A percentile compares a stretch with the other conserved stretches of the same genome.
Conservation (phyloP, 495 filamentous ascomycete species). For the Penicilliopsis zonata region DNA sequence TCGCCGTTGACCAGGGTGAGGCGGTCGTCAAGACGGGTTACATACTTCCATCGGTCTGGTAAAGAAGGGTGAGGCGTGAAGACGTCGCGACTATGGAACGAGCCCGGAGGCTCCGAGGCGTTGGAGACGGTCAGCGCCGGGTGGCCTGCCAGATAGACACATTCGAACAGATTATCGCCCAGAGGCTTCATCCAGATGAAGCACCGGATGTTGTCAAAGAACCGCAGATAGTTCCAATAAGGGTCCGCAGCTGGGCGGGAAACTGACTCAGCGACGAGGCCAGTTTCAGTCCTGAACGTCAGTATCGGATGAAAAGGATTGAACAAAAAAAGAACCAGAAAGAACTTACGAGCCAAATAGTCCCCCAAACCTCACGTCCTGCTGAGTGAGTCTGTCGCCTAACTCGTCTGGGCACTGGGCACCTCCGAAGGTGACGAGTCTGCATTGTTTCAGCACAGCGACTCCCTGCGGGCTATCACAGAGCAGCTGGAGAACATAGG, state of each 20-base stretch:
- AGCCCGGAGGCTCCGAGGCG: constrained; percentile 35
- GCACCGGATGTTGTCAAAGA: constrained; percentile 30
- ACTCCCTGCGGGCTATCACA: constrained; percentile 35
- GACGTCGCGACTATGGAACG: constrained; percentile 47
- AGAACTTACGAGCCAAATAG: constrained; percentile 38
- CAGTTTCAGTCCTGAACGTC: constrained; percentile 38
- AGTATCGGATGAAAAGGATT: background rate
- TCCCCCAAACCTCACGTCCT: constrained; percentile 35
- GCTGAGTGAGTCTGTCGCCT: constrained; percentile 37
- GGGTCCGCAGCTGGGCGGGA: constrained; percentile 32
- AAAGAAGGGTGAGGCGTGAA: constrained; percentile 50
- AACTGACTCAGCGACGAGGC: constrained; percentile 36
- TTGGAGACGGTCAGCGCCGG: constrained; percentile 42
- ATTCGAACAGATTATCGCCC: constrained; percentile 33
- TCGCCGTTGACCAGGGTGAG: constrained; percentile 57
- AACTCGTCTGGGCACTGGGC: constrained; percentile 45
- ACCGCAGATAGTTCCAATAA: constrained; percentile 42
- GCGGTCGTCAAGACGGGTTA: constrained; percentile 48
- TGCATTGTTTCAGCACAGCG: constrained; percentile 28
- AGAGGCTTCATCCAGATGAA: constrained; percentile 41
- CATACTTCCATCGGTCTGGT: constrained; percentile 50
- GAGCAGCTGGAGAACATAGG: constrained; percentile 44
- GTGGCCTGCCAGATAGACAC: constrained; percentile 38
- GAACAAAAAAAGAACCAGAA: background rate
- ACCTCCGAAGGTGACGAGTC: constrained; percentile 38